Evolutionary conservation across 257 asterid species (phyloP), one percentile per base, ranked within the genome.

Genomic region (Misopates orontium): DNA sequence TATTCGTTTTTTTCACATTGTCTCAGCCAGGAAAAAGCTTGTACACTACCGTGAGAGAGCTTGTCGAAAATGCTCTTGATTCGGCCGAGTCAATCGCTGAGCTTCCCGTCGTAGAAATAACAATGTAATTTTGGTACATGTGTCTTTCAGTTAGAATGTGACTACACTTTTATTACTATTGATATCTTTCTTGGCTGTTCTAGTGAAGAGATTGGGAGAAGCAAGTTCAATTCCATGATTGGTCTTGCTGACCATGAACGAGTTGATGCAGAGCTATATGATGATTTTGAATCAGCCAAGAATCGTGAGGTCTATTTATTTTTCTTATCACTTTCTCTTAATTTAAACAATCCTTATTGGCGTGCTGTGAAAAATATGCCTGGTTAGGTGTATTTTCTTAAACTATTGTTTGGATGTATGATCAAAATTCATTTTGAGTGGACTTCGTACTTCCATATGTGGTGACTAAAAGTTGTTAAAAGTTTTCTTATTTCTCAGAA

Each of bases 21-120:
- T 69, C 56, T 53, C 85, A 87, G 97, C 97, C 97, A 20, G 97
- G 97, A 67, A 90, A 90, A 75, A 75, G 83, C 67, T 75, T 90
- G 67, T 90, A 90, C 75, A 90, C 97, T 66, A 90, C 97, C 52
- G 96, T 90, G 56, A 74, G 97, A 70, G 96, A 90, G 82, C 96
- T 90, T 68, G 96, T 90, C 68, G 97, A 90, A 73, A 90, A 90
- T 88, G 90, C 96, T 10, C 97, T 90, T 67, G 97, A 90, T 77
- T 90, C 97, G 66, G 93, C 97, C 17, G 97, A 90, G 78, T 82
- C 97, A 40, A 84, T 90, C 66, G 76, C 91, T 5, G 88, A 90
- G 74, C 95, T 90, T 77, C 97, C 96, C 0, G 31, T 84, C 53
- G 74, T 90, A 72, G 95, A 90, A 75, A 84, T 90, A 67, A 83